A percentile compares a stretch with the other conserved stretches of the same genome.
These are phyloP conservation scores for Teunomyces tritomae DNA, from an alignment of 805 yeast genomes.

Conservation along the genomic window DNA sequence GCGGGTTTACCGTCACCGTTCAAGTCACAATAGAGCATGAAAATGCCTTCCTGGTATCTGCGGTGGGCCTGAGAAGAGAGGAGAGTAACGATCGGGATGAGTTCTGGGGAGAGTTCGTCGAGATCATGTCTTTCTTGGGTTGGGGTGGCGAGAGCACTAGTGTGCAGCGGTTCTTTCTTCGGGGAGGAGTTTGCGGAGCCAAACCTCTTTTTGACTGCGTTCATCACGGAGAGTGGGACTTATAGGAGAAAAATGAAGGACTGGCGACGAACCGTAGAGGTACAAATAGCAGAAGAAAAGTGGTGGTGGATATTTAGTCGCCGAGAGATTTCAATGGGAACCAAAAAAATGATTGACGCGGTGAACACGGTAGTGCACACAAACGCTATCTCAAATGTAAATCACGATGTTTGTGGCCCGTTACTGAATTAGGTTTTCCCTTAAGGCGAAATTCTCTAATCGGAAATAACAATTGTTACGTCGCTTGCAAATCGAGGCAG, in stretches of 20 bases:
- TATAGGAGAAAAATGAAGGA: background rate
- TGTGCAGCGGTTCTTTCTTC: slow-evolving; percentile 10
- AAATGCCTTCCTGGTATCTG: slow-evolving; percentile 71
- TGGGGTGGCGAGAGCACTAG: slow-evolving; percentile 7
- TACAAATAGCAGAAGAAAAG: background rate
- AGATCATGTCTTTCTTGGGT: slow-evolving; percentile 11
- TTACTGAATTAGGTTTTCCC: too few species aligned
- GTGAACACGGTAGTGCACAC: background rate
- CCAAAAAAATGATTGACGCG: background rate
- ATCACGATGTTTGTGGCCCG: too few species aligned
- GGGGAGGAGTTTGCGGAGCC: slow-evolving; percentile 19
- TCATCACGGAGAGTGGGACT: slow-evolving; percentile 11
- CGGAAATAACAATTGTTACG: background rate
- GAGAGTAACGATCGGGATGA: slow-evolving; percentile 70
- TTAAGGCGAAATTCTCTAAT: background rate
- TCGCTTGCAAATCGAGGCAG: background rate
- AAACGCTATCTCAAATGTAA: background rate
- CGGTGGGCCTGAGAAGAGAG: slow-evolving; percentile 73
- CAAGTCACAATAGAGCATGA: slow-evolving; percentile 69
- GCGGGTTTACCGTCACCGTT: slow-evolving; percentile 85
- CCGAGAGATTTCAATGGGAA: background rate
- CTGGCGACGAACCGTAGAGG: background rate
- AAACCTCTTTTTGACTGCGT: slow-evolving; percentile 21
- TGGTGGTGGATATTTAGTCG: background rate
- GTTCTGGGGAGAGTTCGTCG: slow-evolving; percentile 43